Evolutionary conservation across 768 basidiomycete species (phyloP).

Genomic region (Boletus eberwhitei): DNA sequence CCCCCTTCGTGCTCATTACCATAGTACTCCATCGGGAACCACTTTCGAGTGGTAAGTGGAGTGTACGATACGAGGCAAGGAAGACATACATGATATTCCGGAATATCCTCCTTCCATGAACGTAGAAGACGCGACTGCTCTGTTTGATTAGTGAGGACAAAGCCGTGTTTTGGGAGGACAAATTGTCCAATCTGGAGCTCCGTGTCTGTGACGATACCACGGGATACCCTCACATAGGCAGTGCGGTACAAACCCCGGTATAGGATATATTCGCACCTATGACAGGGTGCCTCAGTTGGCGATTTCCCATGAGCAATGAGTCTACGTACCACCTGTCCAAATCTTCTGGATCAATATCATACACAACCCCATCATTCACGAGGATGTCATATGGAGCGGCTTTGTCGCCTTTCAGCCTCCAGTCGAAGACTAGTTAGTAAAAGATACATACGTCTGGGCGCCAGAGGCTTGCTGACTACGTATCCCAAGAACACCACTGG

Average conservation of each 20-base stretch:
- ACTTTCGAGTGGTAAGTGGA: slow-evolving; percentile 38
- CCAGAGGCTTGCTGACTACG: slow-evolving; percentile 69
- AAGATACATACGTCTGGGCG: slow-evolving; percentile 51
- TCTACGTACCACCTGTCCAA: slow-evolving; percentile 59
- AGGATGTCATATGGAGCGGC: slow-evolving; percentile 76
- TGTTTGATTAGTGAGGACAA: slow-evolving; percentile 53
- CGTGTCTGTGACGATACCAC: slow-evolving; percentile 85
- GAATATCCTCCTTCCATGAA: slow-evolving; percentile 61
- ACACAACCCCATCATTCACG: slow-evolving; percentile 71
- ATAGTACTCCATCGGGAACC: slow-evolving; percentile 76
- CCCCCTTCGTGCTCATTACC: slow-evolving; percentile 52
- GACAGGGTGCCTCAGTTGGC: neutral
- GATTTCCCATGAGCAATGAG: neutral
- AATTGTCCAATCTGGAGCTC: slow-evolving; percentile 89
- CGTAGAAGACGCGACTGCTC: slow-evolving; percentile 64
- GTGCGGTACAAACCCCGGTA: slow-evolving; percentile 79
- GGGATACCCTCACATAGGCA: slow-evolving; percentile 77
- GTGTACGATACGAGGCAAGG: neutral
- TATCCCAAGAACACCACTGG: slow-evolving; percentile 83
- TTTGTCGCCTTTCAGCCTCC: slow-evolving; percentile 26
- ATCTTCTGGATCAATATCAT: slow-evolving; percentile 78
- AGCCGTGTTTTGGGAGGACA: slow-evolving; percentile 60
- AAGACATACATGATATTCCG: slow-evolving; percentile 55
- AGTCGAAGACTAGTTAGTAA: neutral
- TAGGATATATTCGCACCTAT: slow-evolving; percentile 88